Evolutionary conservation across 73 alveolate genomes (phyloP), one percentile per base, ranked within the genome.

Genomic region (Paramecium sexaurelia): DNA sequence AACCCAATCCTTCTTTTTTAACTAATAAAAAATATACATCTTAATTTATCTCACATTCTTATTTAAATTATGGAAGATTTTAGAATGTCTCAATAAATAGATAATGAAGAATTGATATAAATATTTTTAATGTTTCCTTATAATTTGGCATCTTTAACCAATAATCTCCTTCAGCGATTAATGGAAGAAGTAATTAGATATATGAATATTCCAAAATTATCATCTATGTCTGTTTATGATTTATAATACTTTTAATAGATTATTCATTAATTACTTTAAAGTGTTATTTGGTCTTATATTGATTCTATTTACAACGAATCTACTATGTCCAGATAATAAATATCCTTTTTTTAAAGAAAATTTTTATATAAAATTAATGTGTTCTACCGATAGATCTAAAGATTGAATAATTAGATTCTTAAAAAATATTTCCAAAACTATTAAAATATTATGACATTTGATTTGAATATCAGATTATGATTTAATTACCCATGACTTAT

Each of bases 201-300:
- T 71, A 71, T 32, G 86, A 19, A 71, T 71, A 71, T 35, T 71
- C 86, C 61, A 71, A 3, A 27, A 71, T 27, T 71, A 71, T 35
- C 86, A 71, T 71, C 35, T 71, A 71, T 33, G 32, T 27, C 29
- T 71, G n/a, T 61, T 61, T 1, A 13, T 26, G 47, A 26, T 61
- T 61, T 22, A 5, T 13, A 24, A 61, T 61, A 24, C 83, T 61
- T 13, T 32, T 29, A 27, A 29, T 29, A 61, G 7, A 19, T 26
- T 61, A 61, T 61, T 51, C 33, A 51, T n/a, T 26, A 5, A 13
- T 61, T 61, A 71, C 56, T 71, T 20, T 13, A 71, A 37, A 10
- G 86, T 71, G 15, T 33, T 7, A 71, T 71, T 71, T 27, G 55
- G 57, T 71, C 56, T 71, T 29, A 71, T 15, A 2, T 71, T 71